Evolutionary conservation across 306 rosid genomes (phyloP).

Genomic region (Ormosia emarginata): DNA sequence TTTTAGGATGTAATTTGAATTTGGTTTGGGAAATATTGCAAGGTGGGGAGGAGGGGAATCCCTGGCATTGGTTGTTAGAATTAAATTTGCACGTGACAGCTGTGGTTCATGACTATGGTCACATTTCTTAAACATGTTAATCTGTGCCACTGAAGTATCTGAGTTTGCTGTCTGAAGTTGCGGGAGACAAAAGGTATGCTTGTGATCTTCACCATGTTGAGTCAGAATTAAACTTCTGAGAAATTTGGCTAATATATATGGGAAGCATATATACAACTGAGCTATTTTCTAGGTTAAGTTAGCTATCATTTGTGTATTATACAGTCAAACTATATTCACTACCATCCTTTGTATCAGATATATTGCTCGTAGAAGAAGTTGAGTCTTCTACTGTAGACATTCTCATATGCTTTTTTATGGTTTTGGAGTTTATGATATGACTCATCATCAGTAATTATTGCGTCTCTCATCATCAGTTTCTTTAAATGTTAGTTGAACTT

Average conservation of each 20-base stretch:
- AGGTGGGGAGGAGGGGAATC: neutral
- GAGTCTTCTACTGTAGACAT: neutral
- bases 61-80: constrained; percentile 10
- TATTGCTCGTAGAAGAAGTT: neutral
- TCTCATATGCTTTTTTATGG: constrained; percentile 3
- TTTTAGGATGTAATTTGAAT: neutral
- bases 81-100: constrained; percentile 26
- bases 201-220: constrained; percentile 24
- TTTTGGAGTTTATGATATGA: neutral
- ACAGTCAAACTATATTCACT: neutral
- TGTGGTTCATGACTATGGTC: neutral
- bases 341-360: neutral
- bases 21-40: neutral
- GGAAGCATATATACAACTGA: neutral
- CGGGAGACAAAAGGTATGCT: constrained; percentile 45
- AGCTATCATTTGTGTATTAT: neutral
- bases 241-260: neutral
- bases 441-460: neutral
- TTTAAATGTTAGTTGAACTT: neutral
- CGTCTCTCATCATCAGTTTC: neutral
- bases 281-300: constrained; percentile 1
- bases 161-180: constrained; percentile 33
- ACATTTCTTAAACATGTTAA: constrained; percentile 24
- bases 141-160: constrained; percentile 32
- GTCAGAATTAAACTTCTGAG: constrained; percentile 17